Evolutionary conservation across 331 rosid species (phyloP), one percentile per base, ranked within the genome.

Genomic region (Phaseolus coccineus): DNA sequence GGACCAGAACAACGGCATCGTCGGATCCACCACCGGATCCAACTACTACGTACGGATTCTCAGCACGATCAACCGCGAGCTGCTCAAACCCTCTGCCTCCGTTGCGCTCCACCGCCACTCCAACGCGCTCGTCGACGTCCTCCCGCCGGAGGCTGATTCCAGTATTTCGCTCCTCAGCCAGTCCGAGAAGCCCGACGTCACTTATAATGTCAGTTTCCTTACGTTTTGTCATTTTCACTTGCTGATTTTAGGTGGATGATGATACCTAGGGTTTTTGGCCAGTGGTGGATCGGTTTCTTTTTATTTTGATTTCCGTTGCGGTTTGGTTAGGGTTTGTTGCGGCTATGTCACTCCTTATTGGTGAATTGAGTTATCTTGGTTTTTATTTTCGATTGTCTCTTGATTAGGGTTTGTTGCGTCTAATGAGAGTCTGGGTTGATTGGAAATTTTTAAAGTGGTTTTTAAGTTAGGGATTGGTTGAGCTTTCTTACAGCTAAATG

Each of bases 91-190:
- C 25, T 90, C 99, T 1, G 98, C 99, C 0, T 93, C 98, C 2
- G 99, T 93, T 14, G 99, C 99, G 0, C 86, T 96, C 62, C 99
- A 96, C 77, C 98, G 99, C 8, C 99, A 96, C 72, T 96, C 99
- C 19, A 95, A 95, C 52, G 99, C 99, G 0, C 97, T 95, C 0
- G 99, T 95, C 28, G 99, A 95, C 19, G 99, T 95, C 30, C 87
- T 95, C 56, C 99, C 99, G 3, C 99, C 99, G 1, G 99, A 95
- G 84, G 99, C 99, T 2, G 99, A 95, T 24, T 95, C 99, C 1
- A 95, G 99, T 19, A 95, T 95, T 64, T 95, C 99, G 4, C 94
- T 95, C 0, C 97, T 95, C 6, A 95, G 99, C 73, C 99, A 95
- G 85, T 95, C 99, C 0, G 99, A 95, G 90, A 95, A 95, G 92